Evolutionary conservation across 495 filamentous ascomycete genomes (phyloP).

Genomic region (Amorphotheca resinae): DNA sequence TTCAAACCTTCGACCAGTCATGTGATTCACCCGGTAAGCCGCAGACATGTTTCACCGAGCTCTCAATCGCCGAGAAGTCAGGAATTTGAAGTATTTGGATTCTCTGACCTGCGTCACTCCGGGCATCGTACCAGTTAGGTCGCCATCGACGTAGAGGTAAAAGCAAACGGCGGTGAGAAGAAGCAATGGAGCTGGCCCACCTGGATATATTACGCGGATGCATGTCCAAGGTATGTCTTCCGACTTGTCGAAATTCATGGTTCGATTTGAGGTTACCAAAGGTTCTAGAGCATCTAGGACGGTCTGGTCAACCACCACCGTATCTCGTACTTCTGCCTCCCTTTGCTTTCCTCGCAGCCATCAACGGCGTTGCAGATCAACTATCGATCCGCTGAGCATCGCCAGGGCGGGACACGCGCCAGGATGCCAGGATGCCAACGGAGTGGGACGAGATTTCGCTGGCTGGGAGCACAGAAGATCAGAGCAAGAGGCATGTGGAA

Average conservation of each 20-base stretch:
- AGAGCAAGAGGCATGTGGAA: not conserved
- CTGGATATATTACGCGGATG: not conserved
- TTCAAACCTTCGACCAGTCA: too few relatives aligned
- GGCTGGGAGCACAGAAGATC: constrained; percentile 4
- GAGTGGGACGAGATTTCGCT: constrained; percentile 4
- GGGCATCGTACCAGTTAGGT: too few relatives aligned
- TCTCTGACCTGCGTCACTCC: too few relatives aligned
- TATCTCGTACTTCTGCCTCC: not conserved
- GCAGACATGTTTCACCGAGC: too few relatives aligned
- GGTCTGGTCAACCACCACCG: too few relatives aligned
- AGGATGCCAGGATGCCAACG: not conserved
- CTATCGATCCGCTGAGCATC: not conserved
- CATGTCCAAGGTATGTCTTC: not conserved
- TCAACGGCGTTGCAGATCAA: constrained; percentile 7
- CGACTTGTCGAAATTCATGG: constrained; percentile 3
- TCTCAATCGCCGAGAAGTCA: too few relatives aligned
- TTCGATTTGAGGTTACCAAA: not conserved
- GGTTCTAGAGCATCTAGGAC: not conserved
- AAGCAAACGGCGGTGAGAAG: constrained; percentile 11
- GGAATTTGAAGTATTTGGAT: too few relatives aligned
- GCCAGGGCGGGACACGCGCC: not conserved
- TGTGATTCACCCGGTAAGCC: too few relatives aligned
- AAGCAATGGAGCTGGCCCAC: not conserved
- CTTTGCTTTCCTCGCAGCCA: not conserved
- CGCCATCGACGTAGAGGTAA: not conserved